phyloP scores from a whole-genome alignment of 148 eudicot species.

The Talinum fruticosum region DNA sequence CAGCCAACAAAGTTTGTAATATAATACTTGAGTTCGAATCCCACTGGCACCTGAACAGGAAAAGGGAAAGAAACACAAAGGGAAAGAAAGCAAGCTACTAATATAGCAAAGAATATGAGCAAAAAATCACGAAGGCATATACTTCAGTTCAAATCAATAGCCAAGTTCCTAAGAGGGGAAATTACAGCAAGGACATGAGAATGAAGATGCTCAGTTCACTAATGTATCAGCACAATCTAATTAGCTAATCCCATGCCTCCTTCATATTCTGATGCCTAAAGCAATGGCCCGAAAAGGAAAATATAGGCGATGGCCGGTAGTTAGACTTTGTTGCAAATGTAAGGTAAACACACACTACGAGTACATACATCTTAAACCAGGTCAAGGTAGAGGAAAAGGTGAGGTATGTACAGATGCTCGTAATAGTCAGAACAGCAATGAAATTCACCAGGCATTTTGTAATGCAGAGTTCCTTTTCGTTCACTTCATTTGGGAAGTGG shows the following conservation, averaged over 20 bases:
- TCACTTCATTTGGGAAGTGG: conserved; percentile 65
- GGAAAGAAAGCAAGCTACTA: background rate
- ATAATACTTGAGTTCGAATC: too few species aligned
- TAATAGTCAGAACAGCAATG: conserved; percentile 44
- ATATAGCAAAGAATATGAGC: background rate
- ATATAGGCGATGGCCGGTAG: conserved; percentile 49
- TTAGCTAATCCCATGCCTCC: conserved; percentile 23
- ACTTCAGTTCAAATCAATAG: background rate
- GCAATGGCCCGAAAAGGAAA: conserved; percentile 30
- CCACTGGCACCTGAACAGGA: background rate
- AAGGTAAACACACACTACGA: conserved; percentile 53
- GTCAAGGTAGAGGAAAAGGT: conserved; percentile 53
- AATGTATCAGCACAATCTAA: conserved; percentile 3
- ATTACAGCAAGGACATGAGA: background rate
- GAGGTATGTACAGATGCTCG: conserved; percentile 44
- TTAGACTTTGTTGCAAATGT: conserved; percentile 55
- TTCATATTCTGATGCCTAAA: conserved; percentile 15
- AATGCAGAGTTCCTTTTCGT: conserved; percentile 46
- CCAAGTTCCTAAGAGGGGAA: background rate
- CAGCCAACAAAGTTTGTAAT: too few species aligned
- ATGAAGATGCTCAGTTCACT: background rate
- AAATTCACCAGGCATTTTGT: conserved; percentile 50
- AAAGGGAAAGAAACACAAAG: background rate
- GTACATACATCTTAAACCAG: conserved; percentile 65
- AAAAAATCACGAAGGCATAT: background rate